Evolutionary conservation across 202 grass and related monocot genomes (phyloP), one percentile per base, ranked within the genome.

Genomic region (Musa balbisiana): DNA sequence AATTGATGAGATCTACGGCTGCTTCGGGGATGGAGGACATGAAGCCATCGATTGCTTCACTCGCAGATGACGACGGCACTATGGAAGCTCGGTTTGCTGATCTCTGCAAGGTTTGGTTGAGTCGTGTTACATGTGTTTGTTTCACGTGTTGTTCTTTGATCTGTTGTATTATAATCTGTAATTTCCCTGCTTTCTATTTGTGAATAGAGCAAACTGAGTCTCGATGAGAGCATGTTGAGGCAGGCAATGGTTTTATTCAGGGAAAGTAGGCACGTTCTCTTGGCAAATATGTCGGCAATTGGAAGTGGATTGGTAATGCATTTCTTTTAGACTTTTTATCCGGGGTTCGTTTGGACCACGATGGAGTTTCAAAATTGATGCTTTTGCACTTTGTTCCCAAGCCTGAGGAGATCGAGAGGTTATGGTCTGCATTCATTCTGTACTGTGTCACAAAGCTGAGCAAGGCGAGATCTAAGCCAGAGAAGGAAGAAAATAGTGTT

Each of bases 391-490:
- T 76, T 54, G 15, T 75, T 75, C 29, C 80, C 8, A 80, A 98
- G 95, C 81, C 95, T 6, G 88, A 98, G 64, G 95, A 94, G 81
- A 90, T 79, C 19, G 88, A 98, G 87, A 86, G 76, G 74, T 85
- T 85, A 66, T 98, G 88, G 95, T 94, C 75, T 27, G 87, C 91
- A 3, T 98, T 85, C 88, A 81, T 94, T 83, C 74, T 98, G 24
- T 91, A 94, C 51, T 93, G 87, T 52, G 95, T 91, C 72, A 86
- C 91, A 67, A 94, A 83, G 85, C 83, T 98, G 29, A 83, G 79
- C 85, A 92, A 89, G 1, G 73, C 72, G 11, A 84, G 58, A 55
- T 66, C 62, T 17, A 79, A 80, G 58, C 74, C 80, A 53, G 77
- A 83, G 0, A 97, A 93, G 71, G 87, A 92, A 82, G 87, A 85